A percentile compares a stretch with the other conserved stretches of the same genome.
Conservation (phyloP, 805 yeast species). For the Saccharomyces paradoxus region DNA sequence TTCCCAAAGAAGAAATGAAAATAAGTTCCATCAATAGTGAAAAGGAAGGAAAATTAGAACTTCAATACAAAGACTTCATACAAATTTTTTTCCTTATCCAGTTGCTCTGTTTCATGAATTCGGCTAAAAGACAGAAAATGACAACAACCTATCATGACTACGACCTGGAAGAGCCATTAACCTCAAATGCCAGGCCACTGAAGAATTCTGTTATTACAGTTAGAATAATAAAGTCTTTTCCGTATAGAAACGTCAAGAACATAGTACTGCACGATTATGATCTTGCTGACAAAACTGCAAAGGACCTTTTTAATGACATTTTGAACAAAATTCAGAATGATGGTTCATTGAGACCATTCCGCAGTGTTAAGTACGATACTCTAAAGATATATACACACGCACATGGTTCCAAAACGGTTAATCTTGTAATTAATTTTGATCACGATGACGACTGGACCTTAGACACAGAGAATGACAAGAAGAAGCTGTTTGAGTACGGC, state of each 20-base stretch:
- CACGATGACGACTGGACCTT: slow-evolving; percentile 68
- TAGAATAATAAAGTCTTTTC: slow-evolving; percentile 83
- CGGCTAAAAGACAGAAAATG: neutral
- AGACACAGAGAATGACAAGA: slow-evolving; percentile 32
- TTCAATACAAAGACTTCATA: neutral
- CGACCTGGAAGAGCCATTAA: slow-evolving; percentile 61
- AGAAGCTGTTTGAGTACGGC: slow-evolving; percentile 44
- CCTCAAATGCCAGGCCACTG: slow-evolving; percentile 65
- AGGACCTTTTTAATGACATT: slow-evolving; percentile 49
- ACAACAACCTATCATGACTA: slow-evolving; percentile 13
- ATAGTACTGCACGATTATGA: slow-evolving; percentile 62
- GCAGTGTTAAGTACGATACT: slow-evolving; percentile 66
- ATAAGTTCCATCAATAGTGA: neutral
- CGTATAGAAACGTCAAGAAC: slow-evolving; percentile 80
- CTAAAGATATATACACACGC: slow-evolving; percentile 89
- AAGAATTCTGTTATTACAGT: slow-evolving; percentile 69
- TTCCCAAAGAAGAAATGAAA: no score
- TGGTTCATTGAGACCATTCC: slow-evolving; percentile 72
- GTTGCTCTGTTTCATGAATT: neutral
- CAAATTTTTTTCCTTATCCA: neutral
- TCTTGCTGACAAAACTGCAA: slow-evolving; percentile 59
- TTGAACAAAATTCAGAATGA: slow-evolving; percentile 41
- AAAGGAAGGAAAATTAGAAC: neutral
- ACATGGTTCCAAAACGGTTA: slow-evolving; percentile 88
- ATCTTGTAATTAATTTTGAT: slow-evolving; percentile 82